Conservation (phyloP, 164 flowering plant species). For the Vitis labrusca region DNA sequence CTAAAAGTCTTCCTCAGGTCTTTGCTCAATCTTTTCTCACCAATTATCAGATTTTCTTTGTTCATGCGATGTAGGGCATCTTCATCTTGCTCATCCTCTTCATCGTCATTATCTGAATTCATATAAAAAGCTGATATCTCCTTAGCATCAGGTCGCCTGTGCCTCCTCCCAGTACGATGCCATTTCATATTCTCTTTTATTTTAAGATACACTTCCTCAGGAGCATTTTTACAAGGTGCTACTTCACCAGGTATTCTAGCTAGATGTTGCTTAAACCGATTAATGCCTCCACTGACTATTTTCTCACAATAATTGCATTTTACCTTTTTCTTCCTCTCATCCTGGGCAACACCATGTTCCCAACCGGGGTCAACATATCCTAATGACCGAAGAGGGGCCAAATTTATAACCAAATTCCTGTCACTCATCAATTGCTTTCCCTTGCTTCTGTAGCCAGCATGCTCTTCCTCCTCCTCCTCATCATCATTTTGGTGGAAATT, state of each 20-base stretch:
- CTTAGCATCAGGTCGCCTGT: conserved; percentile 23
- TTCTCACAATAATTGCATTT: conserved; percentile 36
- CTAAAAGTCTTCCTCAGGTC: conserved; percentile 12
- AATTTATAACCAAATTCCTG: conserved; percentile 18
- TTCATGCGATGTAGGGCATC: conserved; percentile 10
- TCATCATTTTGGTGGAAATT: conserved; percentile 21
- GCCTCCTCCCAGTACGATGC: conserved; percentile 40
- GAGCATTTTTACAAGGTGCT: conserved; percentile 37
- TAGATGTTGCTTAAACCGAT: conserved; percentile 36
- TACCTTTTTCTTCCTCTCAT: conserved; percentile 35
- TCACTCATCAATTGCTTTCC: conserved; percentile 26
- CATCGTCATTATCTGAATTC: conserved; percentile 22
- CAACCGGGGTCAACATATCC: conserved; percentile 37
- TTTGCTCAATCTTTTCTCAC: conserved; percentile 17
- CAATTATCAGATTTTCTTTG: conserved; percentile 14
- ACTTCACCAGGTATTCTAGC: conserved; percentile 42
- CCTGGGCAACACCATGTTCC: conserved; percentile 37
- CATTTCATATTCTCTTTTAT: conserved; percentile 42
- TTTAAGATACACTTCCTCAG: conserved; percentile 32
- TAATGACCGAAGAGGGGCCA: conserved; percentile 29
- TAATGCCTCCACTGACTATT: conserved; percentile 37
- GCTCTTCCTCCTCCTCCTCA: conserved; percentile 17
- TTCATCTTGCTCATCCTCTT: conserved; percentile 24
- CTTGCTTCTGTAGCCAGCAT: conserved; percentile 18
- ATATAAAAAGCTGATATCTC: conserved; percentile 19